phyloP scores from a whole-genome alignment of 495 filamentous ascomycete species.

The Xylaria longipes region DNA sequence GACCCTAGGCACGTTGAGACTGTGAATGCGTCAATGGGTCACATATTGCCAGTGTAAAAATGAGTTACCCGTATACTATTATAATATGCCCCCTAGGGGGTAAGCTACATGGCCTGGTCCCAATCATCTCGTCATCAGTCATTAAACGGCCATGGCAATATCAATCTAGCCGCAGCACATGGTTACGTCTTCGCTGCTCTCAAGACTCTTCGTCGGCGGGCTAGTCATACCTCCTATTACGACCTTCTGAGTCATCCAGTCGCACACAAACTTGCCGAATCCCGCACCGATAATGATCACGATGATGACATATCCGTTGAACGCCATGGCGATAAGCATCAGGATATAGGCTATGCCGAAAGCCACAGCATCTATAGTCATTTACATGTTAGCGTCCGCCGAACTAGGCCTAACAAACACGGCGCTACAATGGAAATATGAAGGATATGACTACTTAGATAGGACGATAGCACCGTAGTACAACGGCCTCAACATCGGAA shows the following conservation, averaged over 20 bases:
- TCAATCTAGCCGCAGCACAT: slow-evolving; percentile 39
- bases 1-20: no score
- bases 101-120: background rate
- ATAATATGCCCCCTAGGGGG: background rate
- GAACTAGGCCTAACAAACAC: background rate
- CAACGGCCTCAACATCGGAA: background rate
- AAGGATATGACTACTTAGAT: background rate
- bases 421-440: background rate
- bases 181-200: slow-evolving; percentile 33
- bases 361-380: slow-evolving; percentile 44
- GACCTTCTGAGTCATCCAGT: slow-evolving; percentile 46
- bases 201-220: slow-evolving; percentile 20
- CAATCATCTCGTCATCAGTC: background rate
- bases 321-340: slow-evolving; percentile 64
- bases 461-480: background rate
- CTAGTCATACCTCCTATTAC: slow-evolving; percentile 25
- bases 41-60: no score
- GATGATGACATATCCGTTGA: slow-evolving; percentile 64
- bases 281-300: slow-evolving; percentile 61
- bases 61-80: no score
- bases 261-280: slow-evolving; percentile 53
- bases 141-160: background rate
- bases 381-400: background rate
- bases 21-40: no score
- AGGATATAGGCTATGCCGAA: slow-evolving; percentile 64